A percentile compares a stretch with the other conserved stretches of the same genome.
phyloP scores from a whole-genome alignment of 352 stramenopile genomes.

The Thraustochytrium sp. region DNA sequence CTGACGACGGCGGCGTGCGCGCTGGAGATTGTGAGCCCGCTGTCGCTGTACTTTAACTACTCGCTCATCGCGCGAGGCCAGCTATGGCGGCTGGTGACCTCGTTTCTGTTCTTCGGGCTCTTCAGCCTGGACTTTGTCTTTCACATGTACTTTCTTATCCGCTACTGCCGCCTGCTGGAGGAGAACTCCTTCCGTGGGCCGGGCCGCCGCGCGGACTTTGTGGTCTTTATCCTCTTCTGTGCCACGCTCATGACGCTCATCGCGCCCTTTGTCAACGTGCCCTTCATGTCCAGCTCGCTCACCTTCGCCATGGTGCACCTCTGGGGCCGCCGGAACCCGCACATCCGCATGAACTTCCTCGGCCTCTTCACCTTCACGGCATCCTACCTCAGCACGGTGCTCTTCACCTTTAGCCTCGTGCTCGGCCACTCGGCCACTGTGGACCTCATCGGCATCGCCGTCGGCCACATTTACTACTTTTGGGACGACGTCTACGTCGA shows the following conservation, averaged over 20 bases:
- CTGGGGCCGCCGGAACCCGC: constrained; percentile 87
- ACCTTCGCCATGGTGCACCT: constrained; percentile 99
- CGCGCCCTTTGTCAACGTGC: constrained; percentile 89
- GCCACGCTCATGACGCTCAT: constrained; percentile 85
- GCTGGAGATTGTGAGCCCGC: constrained; percentile 93
- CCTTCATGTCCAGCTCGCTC: constrained; percentile 94
- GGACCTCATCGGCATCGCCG: constrained; percentile 96
- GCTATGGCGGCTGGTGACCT: constrained; percentile 95
- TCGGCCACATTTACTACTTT: constrained; percentile 99
- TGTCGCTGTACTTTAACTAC: constrained; percentile 87
- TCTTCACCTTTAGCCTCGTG: constrained; percentile 90
- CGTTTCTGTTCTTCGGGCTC: constrained; percentile 98
- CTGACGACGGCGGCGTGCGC: constrained; percentile 87
- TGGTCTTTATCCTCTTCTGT: constrained; percentile 95
- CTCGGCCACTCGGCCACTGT: constrained; percentile 89
- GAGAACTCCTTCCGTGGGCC: constrained; percentile 88
- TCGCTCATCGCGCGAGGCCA: constrained; percentile 94
- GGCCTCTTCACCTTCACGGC: constrained; percentile 96
- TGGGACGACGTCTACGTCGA: constrained; percentile 95
- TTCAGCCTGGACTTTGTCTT: constrained; percentile 99
- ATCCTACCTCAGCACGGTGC: constrained; percentile 95
- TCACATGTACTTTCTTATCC: constrained; percentile 98
- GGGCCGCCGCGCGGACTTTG: constrained; percentile 89
- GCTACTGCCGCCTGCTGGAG: constrained; percentile 65
- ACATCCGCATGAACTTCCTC: constrained; percentile 95